Percentiles rank a stretch among this genome's conserved stretches.
Evolutionary conservation across 148 eudicot genomes (phyloP).

Genomic region (Arctostaphylos glauca): DNA sequence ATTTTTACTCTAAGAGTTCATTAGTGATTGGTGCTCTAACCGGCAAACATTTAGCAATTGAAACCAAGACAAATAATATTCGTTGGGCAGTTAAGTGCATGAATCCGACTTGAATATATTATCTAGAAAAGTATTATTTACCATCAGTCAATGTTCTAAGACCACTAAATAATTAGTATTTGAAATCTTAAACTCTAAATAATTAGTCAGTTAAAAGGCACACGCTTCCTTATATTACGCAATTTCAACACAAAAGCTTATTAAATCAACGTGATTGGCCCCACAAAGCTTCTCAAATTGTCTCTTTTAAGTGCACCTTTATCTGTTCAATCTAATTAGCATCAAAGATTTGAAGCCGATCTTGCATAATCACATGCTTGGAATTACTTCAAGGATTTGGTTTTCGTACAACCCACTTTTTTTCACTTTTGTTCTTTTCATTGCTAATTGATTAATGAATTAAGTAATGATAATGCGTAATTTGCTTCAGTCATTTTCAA

Average conservation of each 20-base stretch:
- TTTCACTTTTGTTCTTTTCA: neutral
- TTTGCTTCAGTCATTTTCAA: neutral
- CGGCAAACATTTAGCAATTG: too few relatives aligned
- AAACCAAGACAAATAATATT: too few relatives aligned
- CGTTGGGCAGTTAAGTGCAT: too few relatives aligned
- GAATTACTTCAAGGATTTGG: neutral
- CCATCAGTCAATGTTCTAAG: too few relatives aligned
- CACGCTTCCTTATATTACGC: neutral
- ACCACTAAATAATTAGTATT: too few relatives aligned
- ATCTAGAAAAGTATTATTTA: too few relatives aligned
- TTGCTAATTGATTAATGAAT: neutral
- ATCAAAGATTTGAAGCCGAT: neutral
- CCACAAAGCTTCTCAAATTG: slow-evolving; percentile 1
- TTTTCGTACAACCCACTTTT: neutral
- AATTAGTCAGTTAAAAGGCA: too few relatives aligned
- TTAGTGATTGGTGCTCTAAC: too few relatives aligned
- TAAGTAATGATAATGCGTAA: neutral
- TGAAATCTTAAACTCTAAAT: too few relatives aligned
- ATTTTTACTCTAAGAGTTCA: too few relatives aligned
- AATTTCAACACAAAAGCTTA: neutral
- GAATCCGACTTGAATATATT: too few relatives aligned
- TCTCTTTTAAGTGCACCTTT: neutral
- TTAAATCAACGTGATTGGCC: slow-evolving; percentile 11
- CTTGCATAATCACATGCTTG: neutral
- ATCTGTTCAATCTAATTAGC: neutral